phyloP scores from a whole-genome alignment of 1,284 basidiomycete species.

The Marasmius tenuissimus region DNA sequence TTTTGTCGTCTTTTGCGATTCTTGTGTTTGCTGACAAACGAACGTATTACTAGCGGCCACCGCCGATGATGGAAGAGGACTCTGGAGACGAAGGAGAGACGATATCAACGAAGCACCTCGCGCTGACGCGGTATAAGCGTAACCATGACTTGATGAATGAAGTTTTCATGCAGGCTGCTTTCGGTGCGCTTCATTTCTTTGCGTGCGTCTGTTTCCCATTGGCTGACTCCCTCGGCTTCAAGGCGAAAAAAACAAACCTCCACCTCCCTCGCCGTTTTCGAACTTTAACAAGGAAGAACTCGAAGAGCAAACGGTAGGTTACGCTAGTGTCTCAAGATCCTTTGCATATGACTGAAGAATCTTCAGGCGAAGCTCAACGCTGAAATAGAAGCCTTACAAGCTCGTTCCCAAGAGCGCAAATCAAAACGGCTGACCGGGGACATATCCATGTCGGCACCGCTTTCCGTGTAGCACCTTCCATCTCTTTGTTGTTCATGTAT shows the following conservation, averaged over 20 bases:
- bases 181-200: constrained; percentile 40
- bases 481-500: background rate
- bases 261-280: constrained; percentile 48
- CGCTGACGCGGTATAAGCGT: constrained; percentile 67
- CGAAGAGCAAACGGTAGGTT: constrained; percentile 56
- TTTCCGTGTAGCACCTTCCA: background rate
- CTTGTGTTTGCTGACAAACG: background rate
- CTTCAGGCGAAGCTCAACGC: constrained; percentile 44
- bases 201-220: background rate
- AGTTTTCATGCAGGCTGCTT: constrained; percentile 71
- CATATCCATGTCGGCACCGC: background rate
- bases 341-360: background rate
- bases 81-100: constrained; percentile 72
- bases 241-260: constrained; percentile 47
- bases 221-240: constrained; percentile 5
- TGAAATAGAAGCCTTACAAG: constrained; percentile 48
- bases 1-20: constrained; percentile 12
- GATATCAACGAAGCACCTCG: constrained; percentile 70
- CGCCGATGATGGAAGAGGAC: constrained; percentile 58
- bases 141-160: constrained; percentile 84
- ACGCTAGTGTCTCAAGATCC: background rate
- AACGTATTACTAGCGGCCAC: constrained; percentile 24
- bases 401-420: constrained; percentile 32
- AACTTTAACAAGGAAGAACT: constrained; percentile 62
- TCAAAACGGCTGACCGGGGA: too few relatives aligned